Conservation (phyloP, 768 basidiomycete genomes). For the Suillus alpinus region DNA sequence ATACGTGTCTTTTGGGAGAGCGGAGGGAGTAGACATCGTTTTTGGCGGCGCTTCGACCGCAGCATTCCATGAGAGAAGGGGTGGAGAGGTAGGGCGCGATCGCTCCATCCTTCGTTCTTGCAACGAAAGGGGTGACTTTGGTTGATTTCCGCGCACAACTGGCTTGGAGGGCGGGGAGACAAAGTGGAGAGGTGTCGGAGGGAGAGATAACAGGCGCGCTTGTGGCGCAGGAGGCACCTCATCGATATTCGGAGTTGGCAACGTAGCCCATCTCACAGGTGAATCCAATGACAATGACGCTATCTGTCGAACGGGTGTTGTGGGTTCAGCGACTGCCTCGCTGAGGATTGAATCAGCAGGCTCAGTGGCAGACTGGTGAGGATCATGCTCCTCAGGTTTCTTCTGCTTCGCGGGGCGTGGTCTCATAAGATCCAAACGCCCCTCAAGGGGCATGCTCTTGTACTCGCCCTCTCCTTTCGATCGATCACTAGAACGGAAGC, state of each 20-base stretch:
- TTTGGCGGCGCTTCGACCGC: constrained; percentile 77
- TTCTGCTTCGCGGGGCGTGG: constrained; percentile 25
- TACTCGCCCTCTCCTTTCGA: constrained; percentile 66
- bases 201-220: constrained; percentile 47
- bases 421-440: constrained; percentile 85
- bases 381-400: constrained; percentile 8
- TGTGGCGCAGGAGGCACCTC: constrained; percentile 66
- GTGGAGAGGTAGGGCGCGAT: constrained; percentile 54
- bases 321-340: constrained; percentile 21
- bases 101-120: constrained; percentile 22
- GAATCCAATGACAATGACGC: constrained; percentile 29
- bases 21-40: constrained; percentile 47
- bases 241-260: constrained; percentile 59
- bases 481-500: constrained; percentile 7
- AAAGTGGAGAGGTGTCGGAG: constrained; percentile 32
- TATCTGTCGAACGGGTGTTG: constrained; percentile 39
- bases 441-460: constrained; percentile 78
- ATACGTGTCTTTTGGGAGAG: constrained; percentile 72
- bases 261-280: constrained; percentile 44
- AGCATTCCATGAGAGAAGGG: constrained; percentile 77
- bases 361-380: constrained; percentile 3
- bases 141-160: constrained; percentile 22
- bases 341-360: constrained; percentile 16
- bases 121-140: constrained; percentile 17
- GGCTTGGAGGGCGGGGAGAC: constrained; percentile 16